Evolutionary conservation across 2,329 filamentous ascomycete genomes (phyloP).

Genomic region (Plenodomus biglobosus): DNA sequence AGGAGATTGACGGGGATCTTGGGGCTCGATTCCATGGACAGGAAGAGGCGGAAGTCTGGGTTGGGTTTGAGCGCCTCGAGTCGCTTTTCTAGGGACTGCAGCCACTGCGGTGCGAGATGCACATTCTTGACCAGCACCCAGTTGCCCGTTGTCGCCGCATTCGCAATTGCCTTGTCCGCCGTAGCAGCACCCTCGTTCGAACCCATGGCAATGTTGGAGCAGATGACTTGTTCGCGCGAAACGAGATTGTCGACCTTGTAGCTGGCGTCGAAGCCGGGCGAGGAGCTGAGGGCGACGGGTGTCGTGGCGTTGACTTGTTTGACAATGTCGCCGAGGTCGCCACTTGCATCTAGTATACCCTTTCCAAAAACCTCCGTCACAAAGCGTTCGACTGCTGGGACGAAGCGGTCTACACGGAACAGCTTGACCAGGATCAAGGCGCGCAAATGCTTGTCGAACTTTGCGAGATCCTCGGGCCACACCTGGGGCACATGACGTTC

Average conservation of each 20-base stretch:
- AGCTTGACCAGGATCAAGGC: slow-evolving; percentile 91
- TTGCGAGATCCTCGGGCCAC: slow-evolving; percentile 66
- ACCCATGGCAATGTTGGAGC: slow-evolving; percentile 98
- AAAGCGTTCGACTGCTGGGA: slow-evolving; percentile 90
- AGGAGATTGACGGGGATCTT: slow-evolving; percentile 97
- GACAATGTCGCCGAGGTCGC: slow-evolving; percentile 83
- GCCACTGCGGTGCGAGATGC: slow-evolving; percentile 91
- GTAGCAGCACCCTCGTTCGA: slow-evolving; percentile 91
- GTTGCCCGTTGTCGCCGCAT: slow-evolving; percentile 84
- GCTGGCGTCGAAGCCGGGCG: slow-evolving; percentile 94
- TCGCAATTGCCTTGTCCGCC: slow-evolving; percentile 92
- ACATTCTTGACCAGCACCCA: slow-evolving; percentile 99
- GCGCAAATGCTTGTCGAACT: slow-evolving; percentile 74
- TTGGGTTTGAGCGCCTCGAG: slow-evolving; percentile 95
- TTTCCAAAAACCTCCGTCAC: slow-evolving; percentile 81
- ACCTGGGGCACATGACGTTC: slow-evolving; percentile 79
- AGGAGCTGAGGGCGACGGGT: slow-evolving; percentile 90
- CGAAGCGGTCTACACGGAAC: slow-evolving; percentile 92
- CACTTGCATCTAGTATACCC: slow-evolving; percentile 77
- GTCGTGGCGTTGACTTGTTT: slow-evolving; percentile 79
- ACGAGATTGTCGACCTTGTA: slow-evolving; percentile 98
- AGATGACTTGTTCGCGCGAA: slow-evolving; percentile 76
- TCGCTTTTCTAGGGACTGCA: slow-evolving; percentile 95
- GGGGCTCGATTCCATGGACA: slow-evolving; percentile 95
- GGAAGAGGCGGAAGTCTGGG: slow-evolving; percentile 87